These are phyloP conservation scores for Heritiera littoralis DNA, from an alignment of 345 rosid genomes.

Conservation along the genomic window DNA sequence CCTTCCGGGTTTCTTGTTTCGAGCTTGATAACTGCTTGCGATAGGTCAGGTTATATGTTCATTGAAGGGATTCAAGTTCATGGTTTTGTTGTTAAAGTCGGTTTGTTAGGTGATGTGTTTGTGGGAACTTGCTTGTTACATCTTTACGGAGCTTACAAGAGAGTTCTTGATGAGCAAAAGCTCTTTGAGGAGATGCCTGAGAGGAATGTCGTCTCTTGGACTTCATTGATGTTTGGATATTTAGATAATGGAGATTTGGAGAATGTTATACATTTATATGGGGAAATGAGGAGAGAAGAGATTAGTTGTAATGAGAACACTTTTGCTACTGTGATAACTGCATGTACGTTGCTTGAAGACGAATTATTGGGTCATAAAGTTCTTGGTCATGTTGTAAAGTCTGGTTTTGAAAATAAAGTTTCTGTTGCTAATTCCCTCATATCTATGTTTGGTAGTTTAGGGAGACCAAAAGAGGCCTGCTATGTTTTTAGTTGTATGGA, in stretches of 20 bases:
- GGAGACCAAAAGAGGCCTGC: conserved; percentile 49
- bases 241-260: conserved; percentile 51
- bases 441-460: conserved; percentile 65
- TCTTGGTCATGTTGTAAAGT: conserved; percentile 58
- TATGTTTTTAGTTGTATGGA: conserved; percentile 52
- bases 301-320: conserved; percentile 64
- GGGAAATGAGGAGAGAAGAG: conserved; percentile 56
- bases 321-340: conserved; percentile 58
- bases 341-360: conserved; percentile 60
- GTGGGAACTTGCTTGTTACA: conserved; percentile 83
- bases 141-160: conserved; percentile 63
- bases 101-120: conserved; percentile 65
- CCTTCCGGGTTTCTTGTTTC: conserved; percentile 66
- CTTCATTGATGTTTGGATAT: conserved; percentile 81
- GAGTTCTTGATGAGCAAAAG: conserved; percentile 49
- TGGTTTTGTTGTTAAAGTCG: conserved; percentile 52
- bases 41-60: conserved; percentile 58
- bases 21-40: conserved; percentile 78
- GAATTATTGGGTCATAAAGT: conserved; percentile 57
- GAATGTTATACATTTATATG: conserved; percentile 52
- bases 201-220: conserved; percentile 87
- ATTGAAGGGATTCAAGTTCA: conserved; percentile 74
- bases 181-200: conserved; percentile 82
- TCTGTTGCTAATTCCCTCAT: conserved; percentile 73
- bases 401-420: conserved; percentile 54